Base-by-base conservation (phyloP, 1,284 basidiomycete species). In the Ceratobasidium sp. region DNA sequence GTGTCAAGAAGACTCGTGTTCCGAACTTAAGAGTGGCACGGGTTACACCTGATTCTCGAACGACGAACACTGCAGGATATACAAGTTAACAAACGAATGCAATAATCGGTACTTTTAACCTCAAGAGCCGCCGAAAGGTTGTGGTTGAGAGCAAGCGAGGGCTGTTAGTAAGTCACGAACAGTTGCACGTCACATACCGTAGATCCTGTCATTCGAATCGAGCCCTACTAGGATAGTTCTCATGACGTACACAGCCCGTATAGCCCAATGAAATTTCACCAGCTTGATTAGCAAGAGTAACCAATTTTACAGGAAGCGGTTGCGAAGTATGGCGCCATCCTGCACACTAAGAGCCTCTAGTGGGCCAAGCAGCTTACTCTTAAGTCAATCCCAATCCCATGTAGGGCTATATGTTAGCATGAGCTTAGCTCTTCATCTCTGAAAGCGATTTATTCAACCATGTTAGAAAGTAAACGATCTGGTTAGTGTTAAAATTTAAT, bases 171-270 rank as follows among this genome's bases (percentile, higher is more conserved):
- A n/a, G n/a, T n/a, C n/a, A n/a, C n/a, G n/a, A n/a, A n/a, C n/a
- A n/a, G n/a, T n/a, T 23, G 26, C 12, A 33, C 9, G 9, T 69
- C 67, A 33, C 20, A 40, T 64, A 44, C 9, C 15, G 53, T 15
- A 56, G 56, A 13, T 51, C 68, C 42, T 39, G 68, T 56, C 68
- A 70, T 70, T 6, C 26, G n/a, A 18, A 42, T 51, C 53, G 15
- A 18, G 33, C 42, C 23, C 33, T 55, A 51, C 49, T 20, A 12
- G 20, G 49, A 51, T 51, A 49, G 26, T 53, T 68, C 44, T 42
- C 66, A 68, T 44, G 66, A 49, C 66, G 49, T 68, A n/a, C 20
- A 28, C n/a, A n/a, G n/a, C n/a, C n/a, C n/a, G n/a, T n/a, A n/a
- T n/a, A n/a, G n/a, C n/a, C n/a, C n/a, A n/a, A n/a, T n/a, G n/a